Conservation (phyloP, 2,329 filamentous ascomycete genomes). For the Leptographium wingfieldii region DNA sequence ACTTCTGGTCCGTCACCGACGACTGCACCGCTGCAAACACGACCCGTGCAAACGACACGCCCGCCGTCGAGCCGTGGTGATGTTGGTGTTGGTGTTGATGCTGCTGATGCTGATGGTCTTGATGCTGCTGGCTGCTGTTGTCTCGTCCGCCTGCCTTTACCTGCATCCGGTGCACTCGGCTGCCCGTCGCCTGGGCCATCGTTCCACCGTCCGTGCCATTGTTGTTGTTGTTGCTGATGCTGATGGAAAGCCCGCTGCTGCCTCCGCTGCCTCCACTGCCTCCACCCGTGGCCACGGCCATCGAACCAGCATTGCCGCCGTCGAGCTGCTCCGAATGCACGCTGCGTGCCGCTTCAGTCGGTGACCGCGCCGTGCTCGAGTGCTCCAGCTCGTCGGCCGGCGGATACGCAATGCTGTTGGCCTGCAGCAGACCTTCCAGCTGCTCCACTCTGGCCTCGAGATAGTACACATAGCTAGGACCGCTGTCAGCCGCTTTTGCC, state of each 20-base stretch:
- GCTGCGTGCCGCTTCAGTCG: conserved; percentile 3
- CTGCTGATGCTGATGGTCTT: too few relatives aligned
- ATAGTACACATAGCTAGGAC: conserved; percentile 78
- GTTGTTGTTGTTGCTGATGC: background rate
- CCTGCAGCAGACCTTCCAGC: conserved; percentile 62
- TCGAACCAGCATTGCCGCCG: conserved; percentile 12
- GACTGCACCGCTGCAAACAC: conserved; percentile 88
- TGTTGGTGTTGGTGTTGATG: conserved; percentile 32
- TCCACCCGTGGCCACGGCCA: background rate
- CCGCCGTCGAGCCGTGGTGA: conserved; percentile 73
- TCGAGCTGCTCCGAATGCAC: conserved; percentile 21
- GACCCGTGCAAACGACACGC: conserved; percentile 86
- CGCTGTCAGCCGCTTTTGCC: background rate
- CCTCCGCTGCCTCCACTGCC: background rate
- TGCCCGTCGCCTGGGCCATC: conserved; percentile 24
- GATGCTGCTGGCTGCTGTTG: background rate
- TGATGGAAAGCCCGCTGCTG: background rate
- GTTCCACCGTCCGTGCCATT: background rate
- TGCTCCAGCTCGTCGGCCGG: conserved; percentile 57
- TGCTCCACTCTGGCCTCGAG: conserved; percentile 77
- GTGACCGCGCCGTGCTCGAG: conserved; percentile 9
- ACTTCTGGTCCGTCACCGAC: conserved; percentile 50
- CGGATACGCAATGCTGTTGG: conserved; percentile 59
- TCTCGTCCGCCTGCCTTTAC: conserved; percentile 17
- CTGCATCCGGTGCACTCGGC: conserved; percentile 49